phyloP scores from a whole-genome alignment of 305 asterid species.

The Salvia sclarea region DNA sequence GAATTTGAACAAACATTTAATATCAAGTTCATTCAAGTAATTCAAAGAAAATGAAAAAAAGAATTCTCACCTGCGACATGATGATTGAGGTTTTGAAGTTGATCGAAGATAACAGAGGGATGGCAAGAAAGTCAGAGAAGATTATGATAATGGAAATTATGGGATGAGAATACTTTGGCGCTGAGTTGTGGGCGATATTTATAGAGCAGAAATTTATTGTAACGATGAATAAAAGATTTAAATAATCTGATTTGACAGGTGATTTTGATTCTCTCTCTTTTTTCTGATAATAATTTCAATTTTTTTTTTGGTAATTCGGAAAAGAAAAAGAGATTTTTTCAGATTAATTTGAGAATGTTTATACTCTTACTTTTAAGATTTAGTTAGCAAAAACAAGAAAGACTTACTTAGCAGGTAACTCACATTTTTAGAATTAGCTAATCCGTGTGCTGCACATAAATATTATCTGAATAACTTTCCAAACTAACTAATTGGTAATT shows the following conservation, averaged over 20 bases:
- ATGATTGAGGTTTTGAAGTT: conserved; percentile 21
- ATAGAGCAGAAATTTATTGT: conserved; percentile 31
- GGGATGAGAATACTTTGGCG: conserved; percentile 36
- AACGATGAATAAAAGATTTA: neutral
- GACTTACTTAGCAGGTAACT: too few relatives aligned
- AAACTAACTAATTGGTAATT: too few relatives aligned
- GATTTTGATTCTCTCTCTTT: conserved; percentile 4
- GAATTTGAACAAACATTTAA: neutral
- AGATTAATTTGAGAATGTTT: too few relatives aligned
- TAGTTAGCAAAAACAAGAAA: too few relatives aligned
- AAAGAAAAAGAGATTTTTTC: too few relatives aligned
- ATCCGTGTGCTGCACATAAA: neutral
- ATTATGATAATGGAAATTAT: conserved; percentile 30
- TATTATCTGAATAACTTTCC: too few relatives aligned
- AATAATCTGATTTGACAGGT: conserved; percentile 16
- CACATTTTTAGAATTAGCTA: neutral
- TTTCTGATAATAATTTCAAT: neutral
- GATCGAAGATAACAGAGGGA: conserved; percentile 13
- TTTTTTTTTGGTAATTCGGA: too few relatives aligned
- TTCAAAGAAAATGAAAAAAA: neutral
- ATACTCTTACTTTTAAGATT: neutral
- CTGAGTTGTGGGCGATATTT: conserved; percentile 37
- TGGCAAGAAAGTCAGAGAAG: conserved; percentile 22
- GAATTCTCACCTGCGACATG: conserved; percentile 48
- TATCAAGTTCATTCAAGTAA: conserved; percentile 4